Percentiles rank a stretch among this genome's conserved stretches.
Conservation (phyloP, 495 filamentous ascomycete species). For the Aspergillus mulundensis region DNA sequence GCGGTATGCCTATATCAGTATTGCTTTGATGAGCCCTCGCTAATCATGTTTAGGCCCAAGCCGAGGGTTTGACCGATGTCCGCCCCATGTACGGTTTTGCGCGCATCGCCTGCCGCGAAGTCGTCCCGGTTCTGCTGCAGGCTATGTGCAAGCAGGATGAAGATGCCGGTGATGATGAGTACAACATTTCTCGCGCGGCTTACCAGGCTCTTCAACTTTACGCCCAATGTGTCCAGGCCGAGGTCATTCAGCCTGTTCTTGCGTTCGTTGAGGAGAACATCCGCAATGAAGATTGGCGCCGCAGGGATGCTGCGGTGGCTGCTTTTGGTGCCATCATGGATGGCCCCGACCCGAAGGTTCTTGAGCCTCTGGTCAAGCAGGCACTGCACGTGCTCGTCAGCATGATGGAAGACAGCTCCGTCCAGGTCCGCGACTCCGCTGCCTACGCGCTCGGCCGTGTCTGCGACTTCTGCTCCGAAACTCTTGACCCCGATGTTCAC, state of each 20-base stretch:
- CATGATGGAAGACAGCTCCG: constrained; percentile 91
- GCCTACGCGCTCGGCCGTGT: constrained; percentile 95
- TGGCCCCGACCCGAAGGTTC: constrained; percentile 80
- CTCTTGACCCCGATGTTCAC: constrained; percentile 79
- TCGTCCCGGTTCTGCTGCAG: constrained; percentile 83
- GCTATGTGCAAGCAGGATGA: constrained; percentile 96
- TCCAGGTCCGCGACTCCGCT: constrained; percentile 94
- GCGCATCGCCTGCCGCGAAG: constrained; percentile 81
- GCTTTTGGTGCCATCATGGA: constrained; percentile 99
- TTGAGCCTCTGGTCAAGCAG: constrained; percentile 92
- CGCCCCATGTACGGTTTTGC: constrained; percentile 91
- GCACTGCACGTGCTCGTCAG: constrained; percentile 82
- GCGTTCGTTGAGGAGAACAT: constrained; percentile 88
- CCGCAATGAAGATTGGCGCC: constrained; percentile 85
- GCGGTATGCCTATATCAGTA: constrained; percentile 51
- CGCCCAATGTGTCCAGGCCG: constrained; percentile 78
- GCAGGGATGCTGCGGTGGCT: constrained; percentile 89
- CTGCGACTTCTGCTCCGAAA: constrained; percentile 81
- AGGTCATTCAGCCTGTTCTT: constrained; percentile 79
- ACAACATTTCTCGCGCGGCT: constrained; percentile 90
- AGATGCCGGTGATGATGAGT: constrained; percentile 93
- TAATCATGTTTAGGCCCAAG: constrained; percentile 42
- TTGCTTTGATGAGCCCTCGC: neutral
- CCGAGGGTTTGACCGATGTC: constrained; percentile 71
- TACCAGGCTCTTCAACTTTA: constrained; percentile 97